Evolutionary conservation across 306 rosid species (phyloP).

Genomic region (Fragaria ananassa): DNA sequence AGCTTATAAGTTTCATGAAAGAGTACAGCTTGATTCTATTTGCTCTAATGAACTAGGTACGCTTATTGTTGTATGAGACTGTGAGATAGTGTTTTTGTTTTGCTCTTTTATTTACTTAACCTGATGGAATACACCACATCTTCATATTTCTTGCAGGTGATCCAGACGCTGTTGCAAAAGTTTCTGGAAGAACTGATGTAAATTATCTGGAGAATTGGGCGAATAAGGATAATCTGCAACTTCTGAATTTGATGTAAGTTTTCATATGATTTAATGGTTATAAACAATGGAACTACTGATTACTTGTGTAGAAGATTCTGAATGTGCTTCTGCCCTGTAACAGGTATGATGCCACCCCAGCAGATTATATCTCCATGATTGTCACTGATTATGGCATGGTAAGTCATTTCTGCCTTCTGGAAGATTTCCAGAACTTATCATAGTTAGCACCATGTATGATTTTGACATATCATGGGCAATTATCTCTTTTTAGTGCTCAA

Average conservation of each 20-base stretch:
- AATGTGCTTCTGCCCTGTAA: conserved; percentile 6
- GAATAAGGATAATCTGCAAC: conserved; percentile 54
- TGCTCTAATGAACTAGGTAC: conserved; percentile 85
- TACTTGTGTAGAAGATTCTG: conserved; percentile 13
- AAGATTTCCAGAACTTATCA: background rate
- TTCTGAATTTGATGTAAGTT: conserved; percentile 72
- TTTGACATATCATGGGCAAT: background rate
- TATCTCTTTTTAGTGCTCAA: background rate
- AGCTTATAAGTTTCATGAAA: conserved; percentile 91
- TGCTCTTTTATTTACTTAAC: conserved; percentile 1
- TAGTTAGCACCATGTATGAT: background rate
- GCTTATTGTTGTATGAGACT: conserved; percentile 16
- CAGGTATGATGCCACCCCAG: conserved; percentile 86
- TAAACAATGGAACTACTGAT: background rate
- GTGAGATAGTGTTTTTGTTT: background rate
- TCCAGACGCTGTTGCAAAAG: conserved; percentile 57
- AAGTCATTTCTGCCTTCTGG: conserved; percentile 17
- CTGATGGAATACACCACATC: conserved; percentile 13
- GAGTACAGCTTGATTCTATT: conserved; percentile 92
- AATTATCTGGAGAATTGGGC: conserved; percentile 51
- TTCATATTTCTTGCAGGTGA: conserved; percentile 56
- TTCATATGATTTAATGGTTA: background rate
- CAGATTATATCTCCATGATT: conserved; percentile 77
- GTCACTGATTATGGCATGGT: conserved; percentile 95
- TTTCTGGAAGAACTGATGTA: conserved; percentile 67